These are phyloP conservation scores for Coemansia sp. DNA, from an alignment of 192 early-diverging fungal species.

Conservation along the genomic window DNA sequence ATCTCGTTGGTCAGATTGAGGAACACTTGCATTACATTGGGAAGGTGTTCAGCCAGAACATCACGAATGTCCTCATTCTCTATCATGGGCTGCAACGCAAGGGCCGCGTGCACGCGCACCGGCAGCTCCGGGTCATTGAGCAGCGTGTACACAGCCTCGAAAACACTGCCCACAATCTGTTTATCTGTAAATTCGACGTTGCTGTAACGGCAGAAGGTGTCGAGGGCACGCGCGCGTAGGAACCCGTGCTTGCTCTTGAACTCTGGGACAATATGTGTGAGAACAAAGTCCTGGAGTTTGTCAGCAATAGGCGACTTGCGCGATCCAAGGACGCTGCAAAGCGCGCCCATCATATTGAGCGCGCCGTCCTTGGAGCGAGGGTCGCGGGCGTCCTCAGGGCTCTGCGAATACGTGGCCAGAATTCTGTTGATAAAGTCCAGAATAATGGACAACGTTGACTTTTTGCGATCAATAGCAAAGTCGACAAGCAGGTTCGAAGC, in stretches of 20 bases:
- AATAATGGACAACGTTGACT: slow-evolving; percentile 76
- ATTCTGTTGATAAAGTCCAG: slow-evolving; percentile 77
- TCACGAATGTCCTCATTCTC: slow-evolving; percentile 69
- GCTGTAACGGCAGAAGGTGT: slow-evolving; percentile 57
- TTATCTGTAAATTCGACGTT: slow-evolving; percentile 62
- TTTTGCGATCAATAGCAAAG: slow-evolving; percentile 75
- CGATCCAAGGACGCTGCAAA: slow-evolving; percentile 69
- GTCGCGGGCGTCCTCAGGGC: slow-evolving; percentile 67
- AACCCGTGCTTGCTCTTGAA: slow-evolving; percentile 81
- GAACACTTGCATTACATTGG: slow-evolving; percentile 84
- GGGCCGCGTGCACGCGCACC: slow-evolving; percentile 83
- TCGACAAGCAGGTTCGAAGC: slow-evolving; percentile 77
- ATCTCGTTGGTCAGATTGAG: slow-evolving; percentile 88
- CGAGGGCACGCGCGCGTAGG: slow-evolving; percentile 75
- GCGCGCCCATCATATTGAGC: slow-evolving; percentile 78
- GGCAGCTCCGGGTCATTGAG: slow-evolving; percentile 81
- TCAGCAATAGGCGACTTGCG: slow-evolving; percentile 69
- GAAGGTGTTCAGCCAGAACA: slow-evolving; percentile 78
- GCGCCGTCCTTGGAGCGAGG: slow-evolving; percentile 87
- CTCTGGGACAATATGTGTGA: slow-evolving; percentile 86
- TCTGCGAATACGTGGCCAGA: slow-evolving; percentile 66
- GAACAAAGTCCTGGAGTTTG: slow-evolving; percentile 84
- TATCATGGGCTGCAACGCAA: slow-evolving; percentile 79
- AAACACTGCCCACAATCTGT: slow-evolving; percentile 59
- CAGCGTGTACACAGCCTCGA: slow-evolving; percentile 51